Evolutionary conservation across 805 yeast species (phyloP).

Genomic region (Wickerhamomyces hampshirensis): DNA sequence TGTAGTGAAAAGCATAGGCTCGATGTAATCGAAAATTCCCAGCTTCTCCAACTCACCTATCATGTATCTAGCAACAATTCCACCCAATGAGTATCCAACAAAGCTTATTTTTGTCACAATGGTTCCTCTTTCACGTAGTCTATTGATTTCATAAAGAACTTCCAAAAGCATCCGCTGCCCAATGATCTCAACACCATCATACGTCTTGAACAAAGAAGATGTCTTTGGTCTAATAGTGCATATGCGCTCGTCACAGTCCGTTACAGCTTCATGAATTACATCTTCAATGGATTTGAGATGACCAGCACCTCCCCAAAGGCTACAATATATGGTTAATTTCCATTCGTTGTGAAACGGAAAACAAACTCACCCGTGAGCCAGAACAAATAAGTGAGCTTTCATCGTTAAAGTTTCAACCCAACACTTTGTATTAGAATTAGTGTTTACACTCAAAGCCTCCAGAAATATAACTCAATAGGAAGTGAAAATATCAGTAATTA

Average conservation of each 20-base stretch:
- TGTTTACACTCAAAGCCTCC: too few relatives aligned
- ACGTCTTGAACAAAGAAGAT: conserved; percentile 69
- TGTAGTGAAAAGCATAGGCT: conserved; percentile 60
- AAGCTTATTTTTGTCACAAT: conserved; percentile 55
- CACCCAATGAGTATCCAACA: conserved; percentile 88
- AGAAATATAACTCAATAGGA: background rate
- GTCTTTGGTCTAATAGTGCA: conserved; percentile 49
- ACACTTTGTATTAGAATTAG: too few relatives aligned
- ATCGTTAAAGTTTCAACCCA: background rate
- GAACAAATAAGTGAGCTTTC: conserved; percentile 55
- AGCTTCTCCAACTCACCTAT: conserved; percentile 63
- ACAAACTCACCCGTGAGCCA: conserved; percentile 64
- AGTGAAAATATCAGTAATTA: conserved; percentile 3
- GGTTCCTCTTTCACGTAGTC: conserved; percentile 25
- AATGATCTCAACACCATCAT: conserved; percentile 76
- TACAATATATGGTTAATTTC: conserved; percentile 3
- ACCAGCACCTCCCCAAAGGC: conserved; percentile 61
- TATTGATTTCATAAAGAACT: conserved; percentile 41
- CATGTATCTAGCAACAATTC: conserved; percentile 74
- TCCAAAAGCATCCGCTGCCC: conserved; percentile 71
- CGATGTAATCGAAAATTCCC: conserved; percentile 48
- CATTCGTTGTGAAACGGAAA: conserved; percentile 1
- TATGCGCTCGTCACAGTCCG: conserved; percentile 36
- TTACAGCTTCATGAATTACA: conserved; percentile 29
- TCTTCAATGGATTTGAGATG: conserved; percentile 49